phyloP scores from a whole-genome alignment of 805 yeast species.

The Yarrowia osloensis region DNA sequence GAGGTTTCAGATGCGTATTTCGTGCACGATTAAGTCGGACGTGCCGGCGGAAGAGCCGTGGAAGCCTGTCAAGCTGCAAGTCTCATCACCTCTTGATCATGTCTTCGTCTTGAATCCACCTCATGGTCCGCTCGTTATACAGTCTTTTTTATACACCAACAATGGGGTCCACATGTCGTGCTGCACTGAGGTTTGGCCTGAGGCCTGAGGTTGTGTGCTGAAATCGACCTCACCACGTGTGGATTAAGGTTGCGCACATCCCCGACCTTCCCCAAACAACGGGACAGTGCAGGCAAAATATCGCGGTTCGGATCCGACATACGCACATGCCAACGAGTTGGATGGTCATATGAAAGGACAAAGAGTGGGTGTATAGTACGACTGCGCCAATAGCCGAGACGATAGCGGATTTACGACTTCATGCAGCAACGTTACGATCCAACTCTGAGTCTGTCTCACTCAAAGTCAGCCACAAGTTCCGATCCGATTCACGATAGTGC shows the following conservation, averaged over 20 bases:
- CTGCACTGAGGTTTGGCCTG: too few species aligned
- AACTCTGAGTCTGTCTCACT: background rate
- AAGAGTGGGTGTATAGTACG: too few species aligned
- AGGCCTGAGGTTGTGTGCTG: too few species aligned
- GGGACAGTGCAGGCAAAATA: background rate
- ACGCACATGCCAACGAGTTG: background rate
- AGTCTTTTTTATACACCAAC: background rate
- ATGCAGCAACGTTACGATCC: background rate
- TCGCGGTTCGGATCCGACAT: constrained; percentile 15
- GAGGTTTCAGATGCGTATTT: background rate
- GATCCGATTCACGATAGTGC: too few species aligned
- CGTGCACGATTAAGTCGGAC: background rate
- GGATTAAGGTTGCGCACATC: background rate
- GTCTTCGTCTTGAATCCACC: background rate
- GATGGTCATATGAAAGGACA: background rate
- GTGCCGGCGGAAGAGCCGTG: background rate
- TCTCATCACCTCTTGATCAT: background rate
- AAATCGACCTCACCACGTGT: background rate
- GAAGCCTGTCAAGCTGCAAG: too few species aligned
- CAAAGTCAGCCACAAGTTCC: background rate
- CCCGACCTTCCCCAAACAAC: background rate
- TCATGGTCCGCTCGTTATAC: background rate
- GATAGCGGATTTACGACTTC: too few species aligned
- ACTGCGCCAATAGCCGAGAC: background rate
- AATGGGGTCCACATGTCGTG: background rate